These are phyloP conservation scores for Spatholobus suberectus DNA, from an alignment of 306 rosid species.

Conservation along the genomic window DNA sequence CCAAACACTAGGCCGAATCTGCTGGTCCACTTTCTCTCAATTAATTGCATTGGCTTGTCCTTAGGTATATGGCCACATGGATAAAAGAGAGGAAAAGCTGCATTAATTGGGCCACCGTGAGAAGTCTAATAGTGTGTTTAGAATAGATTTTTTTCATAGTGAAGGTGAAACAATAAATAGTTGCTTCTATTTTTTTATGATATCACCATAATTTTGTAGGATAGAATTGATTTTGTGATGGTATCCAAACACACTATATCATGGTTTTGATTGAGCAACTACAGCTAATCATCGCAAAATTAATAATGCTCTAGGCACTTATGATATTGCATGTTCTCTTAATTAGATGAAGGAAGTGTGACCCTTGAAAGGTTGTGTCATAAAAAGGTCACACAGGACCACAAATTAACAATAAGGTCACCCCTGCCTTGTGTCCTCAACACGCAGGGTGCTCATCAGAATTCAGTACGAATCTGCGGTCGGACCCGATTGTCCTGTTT, in stretches of 20 bases:
- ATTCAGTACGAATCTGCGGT: not conserved
- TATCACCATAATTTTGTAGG: no score
- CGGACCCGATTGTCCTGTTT: slow-evolving; percentile 27
- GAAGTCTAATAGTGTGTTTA: no score
- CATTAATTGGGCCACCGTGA: slow-evolving; percentile 7
- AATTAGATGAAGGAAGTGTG: not conserved
- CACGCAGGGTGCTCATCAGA: not conserved
- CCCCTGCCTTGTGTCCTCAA: not conserved
- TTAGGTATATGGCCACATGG: slow-evolving; percentile 1
- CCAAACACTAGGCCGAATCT: not conserved
- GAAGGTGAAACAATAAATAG: no score
- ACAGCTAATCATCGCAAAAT: not conserved
- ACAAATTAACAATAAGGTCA: slow-evolving; percentile 6
- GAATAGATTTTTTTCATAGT: no score
- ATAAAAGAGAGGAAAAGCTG: slow-evolving; percentile 17
- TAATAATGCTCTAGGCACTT: not conserved
- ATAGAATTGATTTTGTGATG: no score
- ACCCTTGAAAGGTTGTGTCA: not conserved
- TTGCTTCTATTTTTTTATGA: no score
- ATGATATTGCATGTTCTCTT: not conserved
- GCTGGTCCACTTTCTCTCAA: slow-evolving; percentile 15
- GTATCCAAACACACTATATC: no score
- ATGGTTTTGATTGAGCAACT: slow-evolving; percentile 39
- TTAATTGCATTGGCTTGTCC: slow-evolving; percentile 3
- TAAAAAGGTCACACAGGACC: slow-evolving; percentile 39